These are phyloP conservation scores for Thalassiosira hispida DNA, from an alignment of 352 stramenopile species.

Conservation along the genomic window DNA sequence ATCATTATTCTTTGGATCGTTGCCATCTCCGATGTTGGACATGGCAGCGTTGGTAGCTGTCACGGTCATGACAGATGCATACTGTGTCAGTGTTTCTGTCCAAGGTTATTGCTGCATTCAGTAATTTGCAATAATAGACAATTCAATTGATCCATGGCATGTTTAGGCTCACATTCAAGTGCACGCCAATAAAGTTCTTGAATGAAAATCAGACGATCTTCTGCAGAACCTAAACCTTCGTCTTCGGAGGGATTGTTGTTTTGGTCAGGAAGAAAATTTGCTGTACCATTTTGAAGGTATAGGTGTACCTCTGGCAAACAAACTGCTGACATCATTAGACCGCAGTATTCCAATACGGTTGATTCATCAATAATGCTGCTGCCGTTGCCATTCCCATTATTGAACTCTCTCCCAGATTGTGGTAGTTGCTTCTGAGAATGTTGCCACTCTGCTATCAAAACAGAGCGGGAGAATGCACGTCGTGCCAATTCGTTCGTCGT, in stretches of 20 bases:
- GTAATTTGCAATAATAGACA: constrained; percentile 41
- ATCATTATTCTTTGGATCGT: constrained; percentile 39
- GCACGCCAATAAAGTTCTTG: constrained; percentile 46
- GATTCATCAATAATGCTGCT: constrained; percentile 23
- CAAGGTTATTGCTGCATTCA: constrained; percentile 31
- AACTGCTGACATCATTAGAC: constrained; percentile 32
- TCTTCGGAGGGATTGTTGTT: neutral
- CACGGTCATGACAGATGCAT: constrained; percentile 49
- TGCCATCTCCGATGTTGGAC: constrained; percentile 2
- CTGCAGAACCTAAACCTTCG: constrained; percentile 5
- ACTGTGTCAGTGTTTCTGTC: constrained; percentile 42
- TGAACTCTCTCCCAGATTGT: constrained; percentile 13
- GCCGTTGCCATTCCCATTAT: neutral
- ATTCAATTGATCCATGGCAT: constrained; percentile 49
- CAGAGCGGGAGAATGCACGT: constrained; percentile 41
- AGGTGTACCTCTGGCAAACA: constrained; percentile 27
- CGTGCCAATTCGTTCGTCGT: constrained; percentile 65
- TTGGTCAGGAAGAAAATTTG: neutral
- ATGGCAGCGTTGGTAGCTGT: constrained; percentile 43
- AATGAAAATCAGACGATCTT: constrained; percentile 38
- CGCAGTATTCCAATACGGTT: constrained; percentile 45
- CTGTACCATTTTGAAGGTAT: constrained; percentile 33
- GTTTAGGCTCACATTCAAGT: constrained; percentile 63
- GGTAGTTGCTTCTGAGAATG: constrained; percentile 17
- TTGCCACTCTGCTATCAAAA: constrained; percentile 51